These are phyloP conservation scores for Eucalyptus sp. DNA, from an alignment of 345 rosid species.

Conservation along the genomic window DNA sequence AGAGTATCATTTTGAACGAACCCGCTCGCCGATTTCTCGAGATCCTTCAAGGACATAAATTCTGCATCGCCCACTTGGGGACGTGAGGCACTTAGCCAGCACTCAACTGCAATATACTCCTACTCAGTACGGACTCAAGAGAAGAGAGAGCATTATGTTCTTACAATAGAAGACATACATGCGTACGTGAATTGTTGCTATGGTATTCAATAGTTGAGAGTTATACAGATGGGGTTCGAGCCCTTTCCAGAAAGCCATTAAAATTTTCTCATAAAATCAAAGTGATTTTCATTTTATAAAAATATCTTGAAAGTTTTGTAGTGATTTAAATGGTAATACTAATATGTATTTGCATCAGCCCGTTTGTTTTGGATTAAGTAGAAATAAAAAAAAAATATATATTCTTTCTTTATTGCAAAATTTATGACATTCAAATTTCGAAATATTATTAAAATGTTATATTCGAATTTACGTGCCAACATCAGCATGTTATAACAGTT, in stretches of 20 bases:
- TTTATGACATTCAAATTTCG: too few relatives aligned
- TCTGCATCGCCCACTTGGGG: neutral
- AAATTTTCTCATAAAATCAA: too few relatives aligned
- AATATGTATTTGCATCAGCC: neutral
- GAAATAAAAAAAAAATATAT: too few relatives aligned
- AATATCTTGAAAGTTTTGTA: neutral
- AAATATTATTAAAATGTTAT: too few relatives aligned
- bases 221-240: accelerated
- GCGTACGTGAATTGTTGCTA: neutral
- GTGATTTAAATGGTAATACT: too few relatives aligned
- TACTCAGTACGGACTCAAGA: neutral
- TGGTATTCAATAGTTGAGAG: neutral
- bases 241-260: neutral
- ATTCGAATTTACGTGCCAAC: too few relatives aligned
- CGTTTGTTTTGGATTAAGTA: neutral
- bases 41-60: neutral
- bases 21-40: neutral
- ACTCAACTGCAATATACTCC: neutral
- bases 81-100: neutral
- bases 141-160: neutral
- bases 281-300: neutral
- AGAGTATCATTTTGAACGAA: too few relatives aligned
- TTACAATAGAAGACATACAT: neutral
- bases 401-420: too few relatives aligned
- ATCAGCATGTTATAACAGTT: too few relatives aligned